A percentile compares a stretch with the other conserved stretches of the same genome.
Conservation (phyloP, 495 filamentous ascomycete species). For the Penicillium lagena region DNA sequence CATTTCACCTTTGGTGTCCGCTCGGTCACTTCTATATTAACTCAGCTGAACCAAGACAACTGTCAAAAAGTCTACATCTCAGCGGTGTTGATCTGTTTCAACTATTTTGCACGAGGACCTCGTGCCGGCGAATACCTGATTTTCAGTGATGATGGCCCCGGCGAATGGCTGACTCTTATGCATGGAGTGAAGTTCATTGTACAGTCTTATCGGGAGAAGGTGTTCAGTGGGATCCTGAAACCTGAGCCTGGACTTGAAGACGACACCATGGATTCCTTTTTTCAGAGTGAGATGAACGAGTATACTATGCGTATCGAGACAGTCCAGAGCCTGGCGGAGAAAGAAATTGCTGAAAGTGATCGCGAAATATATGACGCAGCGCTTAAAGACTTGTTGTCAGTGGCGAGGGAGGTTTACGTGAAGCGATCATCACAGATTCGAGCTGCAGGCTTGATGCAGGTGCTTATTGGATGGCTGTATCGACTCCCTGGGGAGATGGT, state of each 20-base stretch:
- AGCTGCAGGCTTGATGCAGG: constrained; percentile 15
- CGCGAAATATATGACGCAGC: constrained; percentile 1
- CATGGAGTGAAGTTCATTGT: constrained; percentile 35
- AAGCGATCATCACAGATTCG: constrained; percentile 4
- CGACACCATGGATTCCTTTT: constrained; percentile 1
- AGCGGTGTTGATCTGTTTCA: constrained; percentile 36
- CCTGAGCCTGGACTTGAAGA: constrained; percentile 2
- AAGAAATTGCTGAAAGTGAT: not conserved
- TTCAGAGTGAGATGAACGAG: constrained; percentile 10
- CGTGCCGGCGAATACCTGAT: constrained; percentile 33
- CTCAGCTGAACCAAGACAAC: constrained; percentile 27
- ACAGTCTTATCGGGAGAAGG: constrained; percentile 5
- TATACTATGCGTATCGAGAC: constrained; percentile 11
- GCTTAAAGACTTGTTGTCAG: constrained; percentile 10
- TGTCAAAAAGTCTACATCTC: constrained; percentile 42
- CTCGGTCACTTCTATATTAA: constrained; percentile 32
- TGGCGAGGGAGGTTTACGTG: constrained; percentile 17
- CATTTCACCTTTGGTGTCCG: constrained; percentile 42
- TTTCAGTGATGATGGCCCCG: constrained; percentile 29
- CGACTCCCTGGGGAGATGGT: constrained; percentile 26
- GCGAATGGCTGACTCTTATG: constrained; percentile 41
- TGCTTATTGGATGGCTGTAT: constrained; percentile 31
- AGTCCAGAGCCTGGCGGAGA: constrained; percentile 10
- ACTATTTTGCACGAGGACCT: constrained; percentile 40
- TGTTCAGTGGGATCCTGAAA: constrained; percentile 25